Evolutionary conservation across 768 basidiomycete genomes (phyloP).

Genomic region (Pilatotrama ljubarskyi): DNA sequence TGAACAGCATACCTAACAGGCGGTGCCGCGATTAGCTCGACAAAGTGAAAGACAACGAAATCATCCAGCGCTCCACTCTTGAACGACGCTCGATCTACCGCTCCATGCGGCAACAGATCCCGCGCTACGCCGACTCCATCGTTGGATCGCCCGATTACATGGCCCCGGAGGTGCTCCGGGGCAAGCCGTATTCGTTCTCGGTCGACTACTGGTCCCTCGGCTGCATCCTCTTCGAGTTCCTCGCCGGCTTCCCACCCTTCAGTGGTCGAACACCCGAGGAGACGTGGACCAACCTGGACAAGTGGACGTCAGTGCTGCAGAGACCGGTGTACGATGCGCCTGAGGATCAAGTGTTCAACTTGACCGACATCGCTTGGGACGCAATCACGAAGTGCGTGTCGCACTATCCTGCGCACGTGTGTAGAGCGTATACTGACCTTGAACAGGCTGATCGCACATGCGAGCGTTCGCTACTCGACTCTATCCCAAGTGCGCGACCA

Average conservation of each 20-base stretch:
- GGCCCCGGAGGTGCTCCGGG: slow-evolving; percentile 93
- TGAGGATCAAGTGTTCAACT: slow-evolving; percentile 95
- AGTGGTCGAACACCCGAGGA: slow-evolving; percentile 94
- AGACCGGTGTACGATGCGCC: slow-evolving; percentile 94
- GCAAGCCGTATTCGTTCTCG: slow-evolving; percentile 91
- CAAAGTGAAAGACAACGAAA: slow-evolving; percentile 90
- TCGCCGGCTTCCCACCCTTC: slow-evolving; percentile 97
- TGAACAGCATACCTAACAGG: neutral
- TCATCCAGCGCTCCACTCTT: slow-evolving; percentile 88
- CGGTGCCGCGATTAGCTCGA: slow-evolving; percentile 73
- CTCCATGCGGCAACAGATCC: slow-evolving; percentile 85
- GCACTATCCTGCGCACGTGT: too few relatives aligned
- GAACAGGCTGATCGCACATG: slow-evolving; percentile 80
- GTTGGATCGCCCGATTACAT: slow-evolving; percentile 99
- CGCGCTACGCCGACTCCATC: slow-evolving; percentile 94
- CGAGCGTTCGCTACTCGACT: slow-evolving; percentile 75
- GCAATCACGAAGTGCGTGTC: slow-evolving; percentile 74
- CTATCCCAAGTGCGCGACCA: slow-evolving; percentile 72
- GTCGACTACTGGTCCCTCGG: slow-evolving; percentile 99
- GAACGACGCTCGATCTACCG: slow-evolving; percentile 95
- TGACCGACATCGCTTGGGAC: slow-evolving; percentile 92
- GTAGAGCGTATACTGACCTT: neutral
- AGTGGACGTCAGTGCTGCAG: slow-evolving; percentile 92
- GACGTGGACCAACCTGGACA: slow-evolving; percentile 98
- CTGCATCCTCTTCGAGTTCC: slow-evolving; percentile 96